These are phyloP conservation scores for Zygoascus meyerae DNA, from an alignment of 1,139 yeast genomes.

Conservation along the genomic window DNA sequence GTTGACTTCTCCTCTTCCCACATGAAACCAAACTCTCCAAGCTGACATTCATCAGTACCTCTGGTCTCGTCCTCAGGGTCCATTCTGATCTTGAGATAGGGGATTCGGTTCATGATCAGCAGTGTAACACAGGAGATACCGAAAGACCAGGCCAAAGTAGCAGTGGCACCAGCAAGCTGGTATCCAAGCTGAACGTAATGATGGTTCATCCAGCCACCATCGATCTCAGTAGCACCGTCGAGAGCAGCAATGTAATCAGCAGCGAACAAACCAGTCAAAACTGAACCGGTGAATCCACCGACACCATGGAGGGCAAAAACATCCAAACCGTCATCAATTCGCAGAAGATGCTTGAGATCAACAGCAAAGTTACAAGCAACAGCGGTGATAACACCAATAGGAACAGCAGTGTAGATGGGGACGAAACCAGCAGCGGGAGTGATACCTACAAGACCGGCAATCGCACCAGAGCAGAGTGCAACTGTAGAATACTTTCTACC, in stretches of 20 bases:
- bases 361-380: slow-evolving; percentile 77
- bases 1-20: slow-evolving; percentile 16
- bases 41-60: slow-evolving; percentile 86
- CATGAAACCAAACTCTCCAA: slow-evolving; percentile 61
- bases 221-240: slow-evolving; percentile 52
- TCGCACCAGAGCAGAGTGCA: slow-evolving; percentile 88
- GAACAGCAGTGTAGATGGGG: slow-evolving; percentile 80
- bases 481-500: slow-evolving; percentile 94
- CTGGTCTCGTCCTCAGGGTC: slow-evolving; percentile 83
- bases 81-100: slow-evolving; percentile 76
- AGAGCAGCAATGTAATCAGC: slow-evolving; percentile 86
- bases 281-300: slow-evolving; percentile 83
- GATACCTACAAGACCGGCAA: slow-evolving; percentile 91
- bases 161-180: slow-evolving; percentile 79
- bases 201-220: slow-evolving; percentile 93
- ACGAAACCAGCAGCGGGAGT: slow-evolving; percentile 98
- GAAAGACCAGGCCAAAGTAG: slow-evolving; percentile 79
- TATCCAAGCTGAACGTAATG: slow-evolving; percentile 86
- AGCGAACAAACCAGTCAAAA: slow-evolving; percentile 86
- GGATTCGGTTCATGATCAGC: slow-evolving; percentile 68
- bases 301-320: slow-evolving; percentile 92
- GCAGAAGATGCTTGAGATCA: slow-evolving; percentile 64
- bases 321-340: slow-evolving; percentile 92
- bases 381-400: slow-evolving; percentile 78
- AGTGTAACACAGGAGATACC: slow-evolving; percentile 67